Conservation (phyloP, 2,329 filamentous ascomycete genomes). For the Sporothrix phasma region DNA sequence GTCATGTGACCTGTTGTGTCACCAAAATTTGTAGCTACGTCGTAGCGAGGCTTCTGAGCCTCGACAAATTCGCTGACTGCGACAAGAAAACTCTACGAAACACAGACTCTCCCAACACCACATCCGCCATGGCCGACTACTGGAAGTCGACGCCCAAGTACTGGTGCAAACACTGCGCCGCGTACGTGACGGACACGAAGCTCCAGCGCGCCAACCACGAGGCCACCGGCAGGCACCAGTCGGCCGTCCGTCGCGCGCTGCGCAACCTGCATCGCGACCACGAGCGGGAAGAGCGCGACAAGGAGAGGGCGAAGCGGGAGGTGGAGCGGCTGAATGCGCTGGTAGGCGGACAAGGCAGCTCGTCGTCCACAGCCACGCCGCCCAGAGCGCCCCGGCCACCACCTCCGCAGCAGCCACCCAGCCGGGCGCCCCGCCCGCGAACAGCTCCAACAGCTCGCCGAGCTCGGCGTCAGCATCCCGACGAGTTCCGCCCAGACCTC, state of each 20-base stretch:
- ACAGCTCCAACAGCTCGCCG: conserved; percentile 79
- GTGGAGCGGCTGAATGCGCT: conserved; percentile 77
- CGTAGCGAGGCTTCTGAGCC: neutral
- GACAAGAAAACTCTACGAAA: neutral
- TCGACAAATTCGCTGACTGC: neutral
- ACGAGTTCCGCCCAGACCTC: conserved; percentile 67
- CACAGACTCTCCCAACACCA: too few relatives aligned
- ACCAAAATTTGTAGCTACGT: neutral
- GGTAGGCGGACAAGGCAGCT: conserved; percentile 36
- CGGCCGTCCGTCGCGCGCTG: conserved; percentile 77
- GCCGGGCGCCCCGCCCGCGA: conserved; percentile 47
- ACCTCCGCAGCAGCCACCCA: conserved; percentile 17
- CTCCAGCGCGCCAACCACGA: conserved; percentile 87
- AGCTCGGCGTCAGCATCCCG: conserved; percentile 75
- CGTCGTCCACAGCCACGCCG: neutral
- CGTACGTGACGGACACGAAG: conserved; percentile 83
- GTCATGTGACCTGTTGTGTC: neutral
- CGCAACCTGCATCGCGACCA: conserved; percentile 79
- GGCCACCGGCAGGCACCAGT: conserved; percentile 73
- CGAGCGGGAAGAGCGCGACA: conserved; percentile 70
- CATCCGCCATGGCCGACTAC: conserved; percentile 77
- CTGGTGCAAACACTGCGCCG: conserved; percentile 96
- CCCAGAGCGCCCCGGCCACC: neutral
- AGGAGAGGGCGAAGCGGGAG: conserved; percentile 73
- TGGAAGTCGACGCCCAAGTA: conserved; percentile 98